Percentiles rank a stretch among this genome's conserved stretches.
phyloP scores from a whole-genome alignment of 73 alveolate genomes.

The Paramecium biaurelia region DNA sequence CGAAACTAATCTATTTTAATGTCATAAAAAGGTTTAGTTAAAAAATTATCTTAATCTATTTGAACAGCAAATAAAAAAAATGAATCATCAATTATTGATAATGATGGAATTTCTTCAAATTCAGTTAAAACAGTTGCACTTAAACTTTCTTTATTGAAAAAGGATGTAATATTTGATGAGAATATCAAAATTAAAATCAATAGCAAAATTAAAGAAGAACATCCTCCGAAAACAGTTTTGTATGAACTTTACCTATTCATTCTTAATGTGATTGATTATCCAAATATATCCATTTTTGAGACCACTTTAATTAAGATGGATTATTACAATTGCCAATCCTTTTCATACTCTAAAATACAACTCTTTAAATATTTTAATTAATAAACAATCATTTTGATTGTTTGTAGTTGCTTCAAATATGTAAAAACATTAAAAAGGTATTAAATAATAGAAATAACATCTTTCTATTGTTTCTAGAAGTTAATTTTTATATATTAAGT shows the following conservation, averaged over 20 bases:
- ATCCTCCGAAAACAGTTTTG: conserved; percentile 13
- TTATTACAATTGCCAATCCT: neutral
- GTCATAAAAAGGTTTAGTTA: neutral
- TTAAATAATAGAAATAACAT: neutral
- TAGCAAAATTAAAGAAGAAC: neutral
- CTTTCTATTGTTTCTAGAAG: neutral
- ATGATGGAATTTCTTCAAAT: neutral
- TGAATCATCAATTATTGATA: neutral
- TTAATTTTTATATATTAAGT: neutral
- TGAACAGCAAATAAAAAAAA: neutral
- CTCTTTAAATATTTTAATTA: neutral
- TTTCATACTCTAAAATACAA: neutral
- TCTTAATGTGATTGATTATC: neutral
- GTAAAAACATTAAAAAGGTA: neutral
- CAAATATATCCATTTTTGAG: neutral
- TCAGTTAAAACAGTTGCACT: neutral
- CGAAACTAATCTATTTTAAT: neutral
- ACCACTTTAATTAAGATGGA: neutral
- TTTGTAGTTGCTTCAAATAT: neutral
- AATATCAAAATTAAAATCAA: neutral
- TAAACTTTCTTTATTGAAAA: neutral
- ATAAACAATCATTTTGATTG: neutral
- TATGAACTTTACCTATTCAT: neutral
- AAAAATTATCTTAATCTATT: neutral
- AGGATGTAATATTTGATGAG: neutral